Conservation (phyloP, 352 stramenopile genomes). For the Pythium periplocum region DNA sequence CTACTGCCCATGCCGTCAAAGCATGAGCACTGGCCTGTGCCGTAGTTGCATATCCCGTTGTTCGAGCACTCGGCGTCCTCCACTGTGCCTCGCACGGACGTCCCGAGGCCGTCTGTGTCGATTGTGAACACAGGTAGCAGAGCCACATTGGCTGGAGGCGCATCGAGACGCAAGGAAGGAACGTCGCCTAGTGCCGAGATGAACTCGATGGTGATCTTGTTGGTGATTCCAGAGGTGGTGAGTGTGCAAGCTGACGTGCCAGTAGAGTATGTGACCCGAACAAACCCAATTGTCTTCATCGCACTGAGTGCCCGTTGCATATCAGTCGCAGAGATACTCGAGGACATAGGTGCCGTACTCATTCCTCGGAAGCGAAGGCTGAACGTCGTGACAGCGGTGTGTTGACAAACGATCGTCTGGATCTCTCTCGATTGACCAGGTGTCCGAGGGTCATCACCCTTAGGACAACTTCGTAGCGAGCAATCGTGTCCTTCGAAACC, state of each 20-base stretch:
- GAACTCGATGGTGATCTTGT: constrained; percentile 65
- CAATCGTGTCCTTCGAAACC: constrained; percentile 87
- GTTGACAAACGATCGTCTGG: constrained; percentile 50
- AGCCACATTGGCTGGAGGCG: constrained; percentile 15
- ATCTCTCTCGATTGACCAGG: constrained; percentile 50
- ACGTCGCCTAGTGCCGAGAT: constrained; percentile 48
- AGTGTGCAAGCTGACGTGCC: constrained; percentile 46
- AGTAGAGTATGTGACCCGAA: constrained; percentile 50
- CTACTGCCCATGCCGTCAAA: constrained; percentile 73
- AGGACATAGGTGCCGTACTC: constrained; percentile 29
- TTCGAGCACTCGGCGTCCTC: constrained; percentile 72
- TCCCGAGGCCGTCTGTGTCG: constrained; percentile 43
- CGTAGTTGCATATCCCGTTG: constrained; percentile 66
- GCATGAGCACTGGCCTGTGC: constrained; percentile 43
- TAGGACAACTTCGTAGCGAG: constrained; percentile 45
- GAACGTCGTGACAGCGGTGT: constrained; percentile 42
- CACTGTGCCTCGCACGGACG: constrained; percentile 50
- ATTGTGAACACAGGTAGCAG: constrained; percentile 46
- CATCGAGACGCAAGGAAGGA: constrained; percentile 34
- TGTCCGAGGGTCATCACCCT: constrained; percentile 66
- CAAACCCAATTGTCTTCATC: constrained; percentile 30
- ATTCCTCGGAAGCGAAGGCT: constrained; percentile 58
- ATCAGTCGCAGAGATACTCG: constrained; percentile 23
- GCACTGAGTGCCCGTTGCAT: constrained; percentile 37
- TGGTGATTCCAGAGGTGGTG: constrained; percentile 16